Conservation (phyloP, 495 filamentous ascomycete genomes). For the Tetracladium marchalianum region DNA sequence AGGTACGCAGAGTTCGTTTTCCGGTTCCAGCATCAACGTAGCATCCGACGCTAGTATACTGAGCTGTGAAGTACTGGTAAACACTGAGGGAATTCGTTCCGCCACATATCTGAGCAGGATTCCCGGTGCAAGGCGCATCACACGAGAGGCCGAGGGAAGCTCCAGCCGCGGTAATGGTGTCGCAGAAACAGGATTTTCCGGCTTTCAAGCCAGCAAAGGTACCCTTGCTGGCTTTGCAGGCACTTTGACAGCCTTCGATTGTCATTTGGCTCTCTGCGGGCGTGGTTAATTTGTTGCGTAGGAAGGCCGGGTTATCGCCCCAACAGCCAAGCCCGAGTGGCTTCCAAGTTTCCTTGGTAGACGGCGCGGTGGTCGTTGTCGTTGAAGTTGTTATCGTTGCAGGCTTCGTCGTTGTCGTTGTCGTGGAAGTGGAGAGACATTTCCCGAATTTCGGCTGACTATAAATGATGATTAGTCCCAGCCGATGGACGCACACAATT, state of each 20-base stretch:
- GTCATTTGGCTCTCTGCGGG: background rate
- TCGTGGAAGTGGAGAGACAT: background rate
- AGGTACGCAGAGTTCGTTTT: too few relatives aligned
- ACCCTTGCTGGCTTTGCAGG: background rate
- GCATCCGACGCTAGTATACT: too few relatives aligned
- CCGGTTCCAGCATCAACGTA: too few relatives aligned
- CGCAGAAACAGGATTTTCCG: background rate
- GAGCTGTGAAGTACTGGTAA: too few relatives aligned
- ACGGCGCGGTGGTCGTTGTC: background rate
- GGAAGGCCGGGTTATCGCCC: background rate
- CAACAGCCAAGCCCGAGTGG: background rate
- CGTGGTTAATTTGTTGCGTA: background rate
- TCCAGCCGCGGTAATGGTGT: too few relatives aligned
- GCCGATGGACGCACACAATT: background rate
- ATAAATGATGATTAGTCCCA: background rate
- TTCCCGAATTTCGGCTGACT: conserved; percentile 2
- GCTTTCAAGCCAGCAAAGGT: background rate
- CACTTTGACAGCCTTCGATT: background rate
- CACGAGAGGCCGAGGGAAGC: too few relatives aligned
- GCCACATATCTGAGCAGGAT: background rate
- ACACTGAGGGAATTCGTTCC: background rate
- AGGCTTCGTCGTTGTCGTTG: background rate
- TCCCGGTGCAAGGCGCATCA: background rate
- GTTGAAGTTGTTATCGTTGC: background rate
- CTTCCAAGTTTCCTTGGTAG: background rate